Evolutionary conservation across 1,284 basidiomycete species (phyloP), one percentile per base, ranked within the genome.

Genomic region (Uromyces viciae-fabae): DNA sequence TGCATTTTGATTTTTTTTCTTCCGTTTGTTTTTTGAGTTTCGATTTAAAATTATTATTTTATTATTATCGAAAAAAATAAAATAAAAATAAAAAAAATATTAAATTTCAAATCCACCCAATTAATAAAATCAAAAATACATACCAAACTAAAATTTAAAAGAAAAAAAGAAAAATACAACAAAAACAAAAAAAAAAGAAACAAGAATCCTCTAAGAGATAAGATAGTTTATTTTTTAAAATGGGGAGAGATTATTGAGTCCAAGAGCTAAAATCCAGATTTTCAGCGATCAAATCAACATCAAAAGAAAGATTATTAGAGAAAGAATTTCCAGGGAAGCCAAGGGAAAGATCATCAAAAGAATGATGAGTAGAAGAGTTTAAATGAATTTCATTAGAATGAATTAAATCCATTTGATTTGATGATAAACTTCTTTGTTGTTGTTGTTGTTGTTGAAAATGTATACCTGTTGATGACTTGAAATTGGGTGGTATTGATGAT

Each of bases 211-310:
- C n/a, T n/a, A n/a, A n/a, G n/a, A n/a, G n/a, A n/a, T n/a, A n/a
- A n/a, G n/a, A n/a, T n/a, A n/a, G n/a, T n/a, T n/a, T n/a, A n/a
- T n/a, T n/a, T n/a, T n/a, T n/a, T n/a, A 46, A 17, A 42, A 69
- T 9, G n/a, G 31, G 19, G 40, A 46, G 42, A 58, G n/a, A 17
- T 31, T 46, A 69, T 2, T 69, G 42, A 3, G 66, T 69, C 66
- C 66, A 69, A n/a, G 66, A 69, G 42, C 66, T 69, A 31, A 69
- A 69, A 31, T 69, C 66, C 4, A 69, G 66, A 31, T 69, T 43
- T 17, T 69, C 8, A 15, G 66, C 22, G 5, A 69, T 3, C 14
- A 69, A 17, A 25, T 69, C 40, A 4, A 69, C 66, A 22, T 69
- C 66, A 19, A 69, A 69, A 14, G 38, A 8, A 8, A 22, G n/a